These are phyloP conservation scores for Fragaria ananassa DNA, from an alignment of 306 rosid species.

Conservation along the genomic window DNA sequence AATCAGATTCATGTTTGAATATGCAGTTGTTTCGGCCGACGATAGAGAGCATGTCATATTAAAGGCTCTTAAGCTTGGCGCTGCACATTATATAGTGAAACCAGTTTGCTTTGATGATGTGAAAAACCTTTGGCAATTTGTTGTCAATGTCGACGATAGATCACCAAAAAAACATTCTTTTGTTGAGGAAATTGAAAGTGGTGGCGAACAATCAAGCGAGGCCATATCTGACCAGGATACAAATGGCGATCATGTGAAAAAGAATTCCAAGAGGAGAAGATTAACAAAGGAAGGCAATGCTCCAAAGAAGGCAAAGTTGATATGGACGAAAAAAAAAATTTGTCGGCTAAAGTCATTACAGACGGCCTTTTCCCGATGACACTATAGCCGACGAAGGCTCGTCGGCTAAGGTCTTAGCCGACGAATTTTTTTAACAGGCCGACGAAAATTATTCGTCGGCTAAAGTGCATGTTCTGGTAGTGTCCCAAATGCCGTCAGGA, in stretches of 20 bases:
- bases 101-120: constrained; percentile 16
- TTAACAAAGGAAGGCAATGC: not conserved
- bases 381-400: no score
- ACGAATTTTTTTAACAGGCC: no score
- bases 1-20: not conserved
- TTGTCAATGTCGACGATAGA: not conserved
- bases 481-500: no score
- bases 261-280: constrained; percentile 8
- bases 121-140: constrained; percentile 15
- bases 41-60: constrained; percentile 15
- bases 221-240: not conserved
- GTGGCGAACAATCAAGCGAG: not conserved
- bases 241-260: not conserved
- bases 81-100: constrained; percentile 15
- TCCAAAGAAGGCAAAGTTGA: constrained; percentile 10
- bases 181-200: not conserved
- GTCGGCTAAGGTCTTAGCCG: no score
- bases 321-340: no score
- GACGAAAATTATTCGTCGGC: no score
- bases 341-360: no score
- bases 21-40: constrained; percentile 9
- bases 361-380: no score
- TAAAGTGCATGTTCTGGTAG: no score
- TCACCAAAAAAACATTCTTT: not conserved
- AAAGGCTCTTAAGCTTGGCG: constrained; percentile 12